Evolutionary conservation across 2,329 filamentous ascomycete genomes (phyloP), one percentile per base, ranked within the genome.

Genomic region (Fusarium odoratissimum): DNA sequence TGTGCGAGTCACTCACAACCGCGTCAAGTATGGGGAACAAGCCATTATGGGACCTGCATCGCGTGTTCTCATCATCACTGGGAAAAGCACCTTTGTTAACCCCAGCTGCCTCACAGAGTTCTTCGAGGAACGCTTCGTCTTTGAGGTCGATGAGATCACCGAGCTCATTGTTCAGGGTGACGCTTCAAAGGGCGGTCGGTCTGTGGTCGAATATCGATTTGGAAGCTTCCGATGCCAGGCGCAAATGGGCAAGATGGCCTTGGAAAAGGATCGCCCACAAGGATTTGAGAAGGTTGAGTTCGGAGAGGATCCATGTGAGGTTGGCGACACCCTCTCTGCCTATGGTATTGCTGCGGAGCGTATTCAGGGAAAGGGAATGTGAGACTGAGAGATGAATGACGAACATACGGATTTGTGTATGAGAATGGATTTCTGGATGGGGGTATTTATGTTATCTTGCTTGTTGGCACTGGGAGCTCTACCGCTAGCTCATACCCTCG

Each of bases 191-290:
- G 61, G 73, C 1, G 72, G 72, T 2, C 78, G 80, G 28, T 75
- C 75, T 0, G 81, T 84, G 5, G 69, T 87, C 19, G 87, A 89
- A 80, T 87, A 85, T 71, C 82, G 84, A 16, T 90, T 90, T 71
- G 86, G 86, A 1, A 88, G 86, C 61, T 90, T 84, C 64, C 84
- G 87, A 2, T 87, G 85, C 78, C 88, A 90, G 82, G 82, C 87
- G 0, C 84, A 88, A 79, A 83, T 85, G 57, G 87, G 84, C 3
- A 82, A 83, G 75, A 82, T 82, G 77, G 77, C 82, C 0, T 73
- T 84, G 31, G 79, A 83, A 56, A 80, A 79, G 67, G 79, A 83
- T 16, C 64, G 73, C 2, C 82, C 81, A 1, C 52, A 38, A 4
- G 80, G 82, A 1, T 76, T 83, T 9, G 80, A 82, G 57, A 81